Conservation (phyloP, 1,284 basidiomycete species). For the Macrocybe sp. region DNA sequence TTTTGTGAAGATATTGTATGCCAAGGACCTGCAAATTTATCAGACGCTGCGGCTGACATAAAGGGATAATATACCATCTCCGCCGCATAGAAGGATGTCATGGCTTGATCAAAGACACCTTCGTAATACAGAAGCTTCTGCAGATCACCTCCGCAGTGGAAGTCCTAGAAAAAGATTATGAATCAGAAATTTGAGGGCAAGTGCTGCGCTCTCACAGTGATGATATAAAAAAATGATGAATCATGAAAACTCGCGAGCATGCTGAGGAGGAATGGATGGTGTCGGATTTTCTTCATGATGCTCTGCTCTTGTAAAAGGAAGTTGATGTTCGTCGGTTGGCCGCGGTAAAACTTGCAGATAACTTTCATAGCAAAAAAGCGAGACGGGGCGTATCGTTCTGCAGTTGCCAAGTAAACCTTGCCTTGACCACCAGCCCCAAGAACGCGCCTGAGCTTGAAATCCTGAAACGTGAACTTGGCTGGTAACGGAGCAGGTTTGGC, state of each 20-base stretch:
- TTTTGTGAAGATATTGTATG: constrained; percentile 13
- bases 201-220: constrained; percentile 9
- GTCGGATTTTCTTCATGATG: constrained; percentile 6
- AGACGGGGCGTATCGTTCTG: constrained; percentile 1
- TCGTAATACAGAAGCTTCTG: constrained; percentile 2
- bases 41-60: background rate
- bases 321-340: background rate
- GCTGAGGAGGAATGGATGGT: constrained; percentile 9
- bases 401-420: constrained; percentile 16
- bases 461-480: background rate
- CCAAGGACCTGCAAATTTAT: constrained; percentile 5
- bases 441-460: constrained; percentile 12
- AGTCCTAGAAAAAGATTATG: constrained; percentile 3
- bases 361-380: constrained; percentile 16
- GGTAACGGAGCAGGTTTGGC: too few relatives aligned
- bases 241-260: constrained; percentile 13
- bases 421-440: constrained; percentile 18
- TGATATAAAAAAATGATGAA: constrained; percentile 11
- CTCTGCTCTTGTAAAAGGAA: constrained; percentile 10
- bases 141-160: constrained; percentile 12
- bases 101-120: background rate
- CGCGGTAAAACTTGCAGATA: constrained; percentile 10
- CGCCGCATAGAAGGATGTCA: constrained; percentile 11
- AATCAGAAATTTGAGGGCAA: background rate
- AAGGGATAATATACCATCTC: constrained; percentile 9